Percentiles rank a stretch among this genome's conserved stretches.
phyloP scores from a whole-genome alignment of 257 asterid species.

The Mitragyna speciosa region DNA sequence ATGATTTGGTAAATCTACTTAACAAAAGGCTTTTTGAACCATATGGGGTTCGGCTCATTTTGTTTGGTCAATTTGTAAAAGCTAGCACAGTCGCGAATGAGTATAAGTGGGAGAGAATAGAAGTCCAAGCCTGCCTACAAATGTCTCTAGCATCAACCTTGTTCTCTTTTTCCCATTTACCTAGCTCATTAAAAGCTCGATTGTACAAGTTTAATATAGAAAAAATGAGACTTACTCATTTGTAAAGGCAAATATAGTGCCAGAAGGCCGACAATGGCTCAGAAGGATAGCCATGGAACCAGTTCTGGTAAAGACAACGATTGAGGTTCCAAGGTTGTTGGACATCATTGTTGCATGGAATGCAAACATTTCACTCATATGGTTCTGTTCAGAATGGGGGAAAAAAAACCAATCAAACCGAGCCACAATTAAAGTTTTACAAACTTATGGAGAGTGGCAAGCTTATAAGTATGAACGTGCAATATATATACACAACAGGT shows the following conservation, averaged over 20 bases:
- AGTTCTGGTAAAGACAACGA: constrained; percentile 86
- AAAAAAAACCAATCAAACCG: constrained; percentile 13
- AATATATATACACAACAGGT: not conserved
- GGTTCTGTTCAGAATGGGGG: constrained; percentile 69
- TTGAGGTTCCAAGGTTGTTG: constrained; percentile 89
- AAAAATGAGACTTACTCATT: constrained; percentile 65
- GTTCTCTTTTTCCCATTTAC: not conserved
- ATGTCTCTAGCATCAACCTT: not conserved
- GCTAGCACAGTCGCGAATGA: not conserved
- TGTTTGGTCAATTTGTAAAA: not conserved
- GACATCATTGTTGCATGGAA: constrained; percentile 98
- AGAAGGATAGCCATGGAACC: constrained; percentile 95
- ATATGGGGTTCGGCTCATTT: not conserved
- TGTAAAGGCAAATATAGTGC: constrained; percentile 95
- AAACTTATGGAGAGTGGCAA: not conserved
- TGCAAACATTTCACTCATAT: constrained; percentile 98
- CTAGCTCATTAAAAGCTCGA: not conserved
- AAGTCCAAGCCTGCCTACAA: not conserved
- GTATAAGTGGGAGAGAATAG: not conserved
- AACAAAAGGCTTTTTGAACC: not conserved
- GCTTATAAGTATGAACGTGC: not conserved
- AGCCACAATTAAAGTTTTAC: not conserved
- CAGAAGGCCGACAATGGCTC: constrained; percentile 95
- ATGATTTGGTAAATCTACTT: constrained; percentile 10
- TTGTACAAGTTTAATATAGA: not conserved